Percentiles rank a stretch among this genome's conserved stretches.
Conservation (phyloP, 805 yeast species). For the Ogataea nakhonphanomensis region DNA sequence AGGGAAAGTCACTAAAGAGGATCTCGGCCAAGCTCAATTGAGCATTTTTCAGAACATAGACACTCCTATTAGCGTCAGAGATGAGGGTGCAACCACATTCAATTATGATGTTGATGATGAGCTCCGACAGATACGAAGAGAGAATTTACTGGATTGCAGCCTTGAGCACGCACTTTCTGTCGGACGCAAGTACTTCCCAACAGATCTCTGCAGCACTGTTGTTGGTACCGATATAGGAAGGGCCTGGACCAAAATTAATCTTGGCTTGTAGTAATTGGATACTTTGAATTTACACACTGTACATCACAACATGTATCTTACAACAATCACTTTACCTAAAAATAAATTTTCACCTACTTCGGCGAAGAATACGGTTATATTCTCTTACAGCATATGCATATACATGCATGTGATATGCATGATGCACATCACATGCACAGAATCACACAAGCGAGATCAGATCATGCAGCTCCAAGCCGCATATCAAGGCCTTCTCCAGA, state of each 20-base stretch:
- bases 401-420: too few relatives aligned
- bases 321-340: too few relatives aligned
- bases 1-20: slow-evolving; percentile 41
- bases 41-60: slow-evolving; percentile 89
- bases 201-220: slow-evolving; percentile 5
- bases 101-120: slow-evolving; percentile 70
- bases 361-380: too few relatives aligned
- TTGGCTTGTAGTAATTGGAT: background rate
- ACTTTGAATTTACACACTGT: background rate
- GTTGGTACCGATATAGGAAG: slow-evolving; percentile 8
- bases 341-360: too few relatives aligned
- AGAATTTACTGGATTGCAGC: slow-evolving; percentile 63
- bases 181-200: background rate
- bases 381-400: too few relatives aligned
- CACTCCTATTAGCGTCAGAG: slow-evolving; percentile 78
- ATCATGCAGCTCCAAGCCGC: too few relatives aligned
- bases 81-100: slow-evolving; percentile 70
- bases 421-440: too few relatives aligned
- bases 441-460: too few relatives aligned
- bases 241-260: slow-evolving; percentile 1
- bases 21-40: slow-evolving; percentile 84
- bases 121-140: slow-evolving; percentile 77
- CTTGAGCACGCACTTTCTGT: slow-evolving; percentile 46
- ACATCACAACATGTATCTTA: background rate
- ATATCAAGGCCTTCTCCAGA: too few relatives aligned